phyloP scores from a whole-genome alignment of 2,329 filamentous ascomycete species.

The Fonsecaea erecta region DNA sequence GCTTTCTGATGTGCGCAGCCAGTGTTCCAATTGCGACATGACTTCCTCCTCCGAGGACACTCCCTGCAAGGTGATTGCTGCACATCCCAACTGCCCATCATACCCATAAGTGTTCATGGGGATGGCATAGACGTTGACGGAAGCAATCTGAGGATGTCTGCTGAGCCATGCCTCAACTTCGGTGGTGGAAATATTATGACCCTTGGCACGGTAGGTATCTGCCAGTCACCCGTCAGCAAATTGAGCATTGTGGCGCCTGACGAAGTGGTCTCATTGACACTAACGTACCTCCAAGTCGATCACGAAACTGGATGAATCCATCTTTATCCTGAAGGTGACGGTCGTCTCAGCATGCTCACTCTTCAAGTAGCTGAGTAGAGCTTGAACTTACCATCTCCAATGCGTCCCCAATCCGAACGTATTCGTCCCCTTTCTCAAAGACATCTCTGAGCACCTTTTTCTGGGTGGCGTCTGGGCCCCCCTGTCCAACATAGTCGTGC shows the following conservation, averaged over 20 bases:
- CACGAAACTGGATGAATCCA: constrained; percentile 76
- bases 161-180: constrained; percentile 61
- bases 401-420: constrained; percentile 82
- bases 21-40: constrained; percentile 23
- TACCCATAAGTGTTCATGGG: constrained; percentile 35
- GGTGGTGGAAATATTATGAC: constrained; percentile 78
- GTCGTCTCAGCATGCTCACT: neutral
- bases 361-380: neutral
- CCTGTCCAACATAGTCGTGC: constrained; percentile 40
- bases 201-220: constrained; percentile 64
- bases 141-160: constrained; percentile 31
- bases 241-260: neutral
- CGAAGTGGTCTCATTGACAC: neutral
- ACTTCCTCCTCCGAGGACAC: constrained; percentile 7
- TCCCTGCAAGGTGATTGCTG: constrained; percentile 23
- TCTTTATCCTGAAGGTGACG: constrained; percentile 62
- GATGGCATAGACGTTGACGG: constrained; percentile 35
- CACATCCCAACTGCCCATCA: constrained; percentile 29
- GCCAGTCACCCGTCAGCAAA: neutral
- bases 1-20: constrained; percentile 21
- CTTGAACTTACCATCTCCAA: constrained; percentile 49
- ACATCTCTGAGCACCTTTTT: constrained; percentile 76
- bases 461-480: constrained; percentile 65
- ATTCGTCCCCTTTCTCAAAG: constrained; percentile 74
- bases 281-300: constrained; percentile 54